phyloP scores from a whole-genome alignment of 148 eudicot genomes.

The Limonium bicolor region DNA sequence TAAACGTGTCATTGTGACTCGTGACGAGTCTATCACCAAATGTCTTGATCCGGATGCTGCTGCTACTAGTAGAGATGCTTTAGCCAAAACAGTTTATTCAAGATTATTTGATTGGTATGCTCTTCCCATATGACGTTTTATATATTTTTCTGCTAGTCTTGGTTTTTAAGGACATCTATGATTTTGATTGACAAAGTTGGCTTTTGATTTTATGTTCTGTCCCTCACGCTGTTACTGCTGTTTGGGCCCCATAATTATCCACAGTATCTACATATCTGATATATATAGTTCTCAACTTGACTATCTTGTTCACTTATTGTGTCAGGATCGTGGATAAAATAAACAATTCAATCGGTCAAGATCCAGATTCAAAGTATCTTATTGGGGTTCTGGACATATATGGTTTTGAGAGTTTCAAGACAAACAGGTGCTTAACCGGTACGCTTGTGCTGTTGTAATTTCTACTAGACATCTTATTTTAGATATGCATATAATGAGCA shows the following conservation, averaged over 20 bases:
- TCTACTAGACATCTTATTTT: too few species aligned
- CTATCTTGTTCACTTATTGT: conserved; percentile 5
- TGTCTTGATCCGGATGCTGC: conserved; percentile 71
- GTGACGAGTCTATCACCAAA: conserved; percentile 83
- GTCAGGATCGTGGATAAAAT: conserved; percentile 91
- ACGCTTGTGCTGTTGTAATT: conserved; percentile 73
- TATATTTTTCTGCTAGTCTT: neutral
- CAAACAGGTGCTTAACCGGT: conserved; percentile 99
- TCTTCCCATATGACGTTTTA: neutral
- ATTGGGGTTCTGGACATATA: conserved; percentile 94
- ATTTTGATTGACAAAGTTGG: too few species aligned
- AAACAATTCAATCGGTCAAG: conserved; percentile 94
- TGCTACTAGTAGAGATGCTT: conserved; percentile 74
- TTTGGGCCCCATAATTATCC: too few species aligned
- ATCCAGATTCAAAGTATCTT: conserved; percentile 60
- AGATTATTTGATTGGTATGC: conserved; percentile 84
- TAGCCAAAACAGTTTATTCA: conserved; percentile 81
- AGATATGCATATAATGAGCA: too few species aligned
- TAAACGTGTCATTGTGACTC: conserved; percentile 88
- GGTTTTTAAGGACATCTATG: neutral
- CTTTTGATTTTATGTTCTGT: too few species aligned
- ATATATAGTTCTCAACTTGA: neutral
- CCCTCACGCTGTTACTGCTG: too few species aligned
- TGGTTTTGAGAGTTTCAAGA: conserved; percentile 99
- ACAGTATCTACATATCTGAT: too few species aligned